phyloP scores from a whole-genome alignment of 441 rosid genomes.

The Erodium chrysanthum region DNA sequence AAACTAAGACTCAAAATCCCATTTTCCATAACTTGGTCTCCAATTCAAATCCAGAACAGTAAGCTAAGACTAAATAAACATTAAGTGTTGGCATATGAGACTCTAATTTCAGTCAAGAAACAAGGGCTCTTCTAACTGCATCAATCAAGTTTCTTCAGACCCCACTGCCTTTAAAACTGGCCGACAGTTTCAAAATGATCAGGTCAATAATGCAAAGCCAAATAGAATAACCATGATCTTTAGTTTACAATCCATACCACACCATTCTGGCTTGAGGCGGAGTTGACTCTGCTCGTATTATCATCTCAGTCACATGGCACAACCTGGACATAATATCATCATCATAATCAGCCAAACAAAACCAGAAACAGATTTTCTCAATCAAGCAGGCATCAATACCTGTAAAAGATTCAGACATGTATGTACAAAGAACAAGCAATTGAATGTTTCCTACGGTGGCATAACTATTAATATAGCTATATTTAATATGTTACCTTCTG shows the following conservation, averaged over 20 bases:
- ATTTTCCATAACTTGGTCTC: no score
- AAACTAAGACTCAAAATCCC: background rate
- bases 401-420: background rate
- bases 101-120: no score
- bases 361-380: background rate
- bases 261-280: no score
- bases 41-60: no score
- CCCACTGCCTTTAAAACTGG: no score
- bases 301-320: background rate
- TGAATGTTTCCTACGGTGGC: background rate
- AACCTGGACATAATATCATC: background rate
- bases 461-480: background rate
- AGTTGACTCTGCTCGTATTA: background rate
- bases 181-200: no score
- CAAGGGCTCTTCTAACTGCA: no score
- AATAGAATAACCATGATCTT: background rate
- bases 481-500: background rate
- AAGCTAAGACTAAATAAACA: no score
- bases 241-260: background rate
- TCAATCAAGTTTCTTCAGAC: no score
- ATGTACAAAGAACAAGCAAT: background rate
- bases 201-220: background rate
- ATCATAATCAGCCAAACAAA: background rate
- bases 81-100: no score
- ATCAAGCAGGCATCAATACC: background rate